These are phyloP conservation scores for Parastagonospora nodorum DNA, from an alignment of 2,329 filamentous ascomycete species.

Conservation along the genomic window DNA sequence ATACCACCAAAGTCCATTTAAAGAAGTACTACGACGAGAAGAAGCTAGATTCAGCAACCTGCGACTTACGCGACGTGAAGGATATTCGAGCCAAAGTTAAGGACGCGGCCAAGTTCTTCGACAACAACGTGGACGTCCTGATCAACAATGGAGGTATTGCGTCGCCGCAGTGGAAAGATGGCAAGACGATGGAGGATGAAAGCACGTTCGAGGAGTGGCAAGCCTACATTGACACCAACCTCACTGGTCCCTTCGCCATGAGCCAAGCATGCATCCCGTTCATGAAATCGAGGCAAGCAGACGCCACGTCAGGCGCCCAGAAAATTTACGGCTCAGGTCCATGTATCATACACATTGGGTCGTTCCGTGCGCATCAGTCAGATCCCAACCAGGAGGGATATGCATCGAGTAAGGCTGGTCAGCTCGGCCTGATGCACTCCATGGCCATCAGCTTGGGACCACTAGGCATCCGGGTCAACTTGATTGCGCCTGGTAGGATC, in stretches of 20 bases:
- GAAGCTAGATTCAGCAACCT: constrained; percentile 45
- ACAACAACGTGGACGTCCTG: constrained; percentile 47
- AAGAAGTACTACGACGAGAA: constrained; percentile 42
- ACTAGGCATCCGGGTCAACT: constrained; percentile 54
- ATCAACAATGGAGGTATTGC: constrained; percentile 48
- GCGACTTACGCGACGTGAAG: constrained; percentile 52
- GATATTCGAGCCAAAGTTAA: constrained; percentile 50
- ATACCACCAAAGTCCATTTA: constrained; percentile 49
- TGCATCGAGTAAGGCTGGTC: constrained; percentile 57
- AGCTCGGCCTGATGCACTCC: constrained; percentile 57
- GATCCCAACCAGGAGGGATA: constrained; percentile 58
- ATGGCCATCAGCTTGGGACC: constrained; percentile 55
- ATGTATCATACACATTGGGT: constrained; percentile 54
- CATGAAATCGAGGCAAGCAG: constrained; percentile 47
- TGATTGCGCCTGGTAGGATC: constrained; percentile 54
- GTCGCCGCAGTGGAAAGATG: constrained; percentile 50
- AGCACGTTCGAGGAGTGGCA: constrained; percentile 52
- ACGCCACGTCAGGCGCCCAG: constrained; percentile 33
- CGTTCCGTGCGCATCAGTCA: constrained; percentile 53
- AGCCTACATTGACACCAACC: constrained; percentile 55
- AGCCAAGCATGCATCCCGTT: constrained; percentile 55
- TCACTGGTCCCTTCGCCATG: constrained; percentile 54
- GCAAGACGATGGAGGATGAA: constrained; percentile 53
- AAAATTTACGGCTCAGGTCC: constrained; percentile 44
- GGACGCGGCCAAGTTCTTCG: constrained; percentile 51